Base-by-base conservation (phyloP, 345 rosid genomes). In the Lepidium aucheri region DNA sequence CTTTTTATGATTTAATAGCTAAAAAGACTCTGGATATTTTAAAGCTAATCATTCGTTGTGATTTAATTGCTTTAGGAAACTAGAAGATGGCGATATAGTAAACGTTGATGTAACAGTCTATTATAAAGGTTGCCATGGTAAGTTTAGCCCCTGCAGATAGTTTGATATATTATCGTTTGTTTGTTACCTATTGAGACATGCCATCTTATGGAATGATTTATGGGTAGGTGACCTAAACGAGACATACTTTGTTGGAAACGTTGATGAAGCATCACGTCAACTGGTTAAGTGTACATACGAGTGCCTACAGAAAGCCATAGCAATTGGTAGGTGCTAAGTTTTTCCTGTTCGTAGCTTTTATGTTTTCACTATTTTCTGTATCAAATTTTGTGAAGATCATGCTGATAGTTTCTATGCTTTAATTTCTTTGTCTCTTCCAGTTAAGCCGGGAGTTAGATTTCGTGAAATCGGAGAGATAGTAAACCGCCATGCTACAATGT, bases 51-150 rank as follows among this genome's bases (percentile, higher is more conserved):
- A 52, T 42, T 47, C 50, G 28, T 43, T 69, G 43, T 68, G 14
- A 54, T 69, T 49, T 60, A 9, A 22, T 78, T 74, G 38, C 73
- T 45, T 24, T 73, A 93, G 99, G 85, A 83, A 81, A 81, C 78
- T 94, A 67, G 96, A 90, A 74, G 96, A 94, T 60, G 99, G 99
- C 16, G 97, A 94, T 65, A 94, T 94, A 33, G 90, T 94, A 49
- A 94, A 94, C 61, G 78, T 94, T 66, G 99, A 94, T 49, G 86
- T 94, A 26, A 80, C 92, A 22, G 97, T 94, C 40, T 94, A 51
- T 78, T 88, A 85, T 56, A 94, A 90, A 60, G 99, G 99, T 45
- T 91, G 88, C 59, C 99, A 94, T 67, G 97, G 99, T 93, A 85
- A 46, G 84, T 63, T 56, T 58, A 20, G 62, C 55, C 41, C 34